These are phyloP conservation scores for Fusarium cicatricum DNA, from an alignment of 2,329 filamentous ascomycete species.

Conservation along the genomic window DNA sequence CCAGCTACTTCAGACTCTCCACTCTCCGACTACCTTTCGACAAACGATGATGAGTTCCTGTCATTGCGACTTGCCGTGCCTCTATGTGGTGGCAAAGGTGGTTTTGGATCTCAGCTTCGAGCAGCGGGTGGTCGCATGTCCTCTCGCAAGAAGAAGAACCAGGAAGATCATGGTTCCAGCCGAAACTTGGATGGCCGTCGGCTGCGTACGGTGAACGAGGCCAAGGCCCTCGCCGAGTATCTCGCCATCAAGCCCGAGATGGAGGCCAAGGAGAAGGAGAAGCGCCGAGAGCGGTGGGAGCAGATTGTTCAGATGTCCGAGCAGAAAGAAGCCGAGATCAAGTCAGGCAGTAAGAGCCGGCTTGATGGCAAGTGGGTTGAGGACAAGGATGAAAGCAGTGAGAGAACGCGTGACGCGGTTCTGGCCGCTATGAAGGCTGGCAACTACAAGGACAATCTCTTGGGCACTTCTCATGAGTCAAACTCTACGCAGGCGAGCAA, in stretches of 20 bases:
- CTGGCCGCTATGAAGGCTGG: conserved; percentile 73
- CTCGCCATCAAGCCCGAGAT: conserved; percentile 96
- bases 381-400: conserved; percentile 87
- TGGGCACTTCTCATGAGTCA: conserved; percentile 61
- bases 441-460: conserved; percentile 67
- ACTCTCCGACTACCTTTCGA: conserved; percentile 69
- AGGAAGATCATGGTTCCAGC: conserved; percentile 88
- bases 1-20: conserved; percentile 59
- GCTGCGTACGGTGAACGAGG: conserved; percentile 90
- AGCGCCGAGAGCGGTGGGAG: conserved; percentile 84
- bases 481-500: conserved; percentile 48
- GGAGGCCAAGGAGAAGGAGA: conserved; percentile 93
- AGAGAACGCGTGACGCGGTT: conserved; percentile 82
- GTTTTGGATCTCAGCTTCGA: conserved; percentile 95
- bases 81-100: conserved; percentile 92
- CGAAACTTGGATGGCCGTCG: conserved; percentile 92
- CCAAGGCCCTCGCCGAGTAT: conserved; percentile 94
- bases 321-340: conserved; percentile 82
- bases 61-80: conserved; percentile 82
- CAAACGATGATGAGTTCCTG: conserved; percentile 71
- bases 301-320: conserved; percentile 87
- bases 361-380: conserved; percentile 95
- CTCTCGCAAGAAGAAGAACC: conserved; percentile 85
- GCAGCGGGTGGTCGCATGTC: conserved; percentile 98
- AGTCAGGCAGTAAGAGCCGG: conserved; percentile 73